Evolutionary conservation across 352 stramenopile species (phyloP).

Genomic region (Globisporangium cederbergense): DNA sequence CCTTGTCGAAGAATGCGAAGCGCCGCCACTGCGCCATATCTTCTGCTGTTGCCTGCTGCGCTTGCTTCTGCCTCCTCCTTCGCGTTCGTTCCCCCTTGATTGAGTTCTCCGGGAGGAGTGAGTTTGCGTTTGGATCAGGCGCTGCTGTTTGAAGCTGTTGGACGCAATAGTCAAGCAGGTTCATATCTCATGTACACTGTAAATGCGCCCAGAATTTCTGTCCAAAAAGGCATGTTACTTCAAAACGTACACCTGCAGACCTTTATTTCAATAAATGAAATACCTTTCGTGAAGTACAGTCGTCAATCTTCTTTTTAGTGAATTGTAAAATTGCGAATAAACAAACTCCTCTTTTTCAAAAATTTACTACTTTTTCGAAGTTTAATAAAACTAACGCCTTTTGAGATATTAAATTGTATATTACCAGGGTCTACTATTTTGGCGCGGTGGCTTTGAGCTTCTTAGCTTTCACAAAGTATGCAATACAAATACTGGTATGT

Average conservation of each 20-base stretch:
- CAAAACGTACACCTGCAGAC: no score
- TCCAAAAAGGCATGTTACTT: background rate
- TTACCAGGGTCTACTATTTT: no score
- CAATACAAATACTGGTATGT: no score
- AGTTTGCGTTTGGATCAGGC: background rate
- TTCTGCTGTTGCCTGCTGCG: conserved; percentile 6
- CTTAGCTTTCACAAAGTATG: no score
- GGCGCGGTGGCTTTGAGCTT: no score
- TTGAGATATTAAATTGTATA: no score
- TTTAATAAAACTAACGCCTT: no score
- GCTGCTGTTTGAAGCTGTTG: background rate
- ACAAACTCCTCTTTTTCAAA: no score
- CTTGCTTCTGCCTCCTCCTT: background rate
- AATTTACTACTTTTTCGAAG: no score
- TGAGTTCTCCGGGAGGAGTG: conserved; percentile 5
- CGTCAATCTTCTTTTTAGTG: background rate
- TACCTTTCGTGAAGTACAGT: no score
- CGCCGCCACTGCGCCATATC: conserved; percentile 85
- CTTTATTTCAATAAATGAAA: no score
- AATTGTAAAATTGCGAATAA: background rate
- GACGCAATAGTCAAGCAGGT: background rate
- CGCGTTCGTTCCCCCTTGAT: conserved; percentile 8
- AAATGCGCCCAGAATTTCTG: background rate
- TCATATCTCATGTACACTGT: background rate
- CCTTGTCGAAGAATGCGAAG: conserved; percentile 89